These are phyloP conservation scores for Zizania palustris DNA, from an alignment of 202 grass and related monocot species.

Conservation along the genomic window DNA sequence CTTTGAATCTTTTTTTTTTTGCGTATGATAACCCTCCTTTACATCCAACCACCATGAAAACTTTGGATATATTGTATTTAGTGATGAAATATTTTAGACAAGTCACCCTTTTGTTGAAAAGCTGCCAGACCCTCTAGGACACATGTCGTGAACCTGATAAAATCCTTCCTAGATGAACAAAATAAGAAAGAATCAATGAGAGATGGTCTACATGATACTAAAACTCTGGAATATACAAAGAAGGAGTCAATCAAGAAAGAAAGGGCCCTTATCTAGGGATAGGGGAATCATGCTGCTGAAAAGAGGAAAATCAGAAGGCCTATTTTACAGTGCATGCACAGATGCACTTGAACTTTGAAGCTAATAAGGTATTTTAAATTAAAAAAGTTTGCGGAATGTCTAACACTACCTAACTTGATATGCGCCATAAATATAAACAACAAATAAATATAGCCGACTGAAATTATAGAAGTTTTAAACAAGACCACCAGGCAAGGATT, in stretches of 20 bases:
- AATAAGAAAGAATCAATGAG: background rate
- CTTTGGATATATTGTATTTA: background rate
- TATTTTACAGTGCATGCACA: background rate
- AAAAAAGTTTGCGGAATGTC: constrained; percentile 12
- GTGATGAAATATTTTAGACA: background rate
- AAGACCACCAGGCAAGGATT: background rate
- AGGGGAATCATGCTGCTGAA: constrained; percentile 5
- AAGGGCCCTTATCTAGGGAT: background rate
- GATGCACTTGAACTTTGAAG: constrained; percentile 4
- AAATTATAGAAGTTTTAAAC: background rate
- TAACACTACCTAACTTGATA: background rate
- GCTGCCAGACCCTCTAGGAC: background rate
- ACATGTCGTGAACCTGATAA: background rate
- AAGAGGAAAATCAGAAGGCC: background rate
- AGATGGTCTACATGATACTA: background rate
- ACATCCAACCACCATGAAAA: background rate
- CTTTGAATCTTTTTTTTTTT: background rate
- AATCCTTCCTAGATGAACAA: background rate
- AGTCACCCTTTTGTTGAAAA: background rate
- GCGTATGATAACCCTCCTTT: background rate
- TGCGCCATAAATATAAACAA: constrained; percentile 8
- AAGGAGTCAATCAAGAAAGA: background rate
- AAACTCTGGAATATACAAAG: background rate
- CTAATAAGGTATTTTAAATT: background rate
- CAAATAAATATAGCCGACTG: background rate